A percentile compares a stretch with the other conserved stretches of the same genome.
These are phyloP conservation scores for Cutaneotrichosporon mucoides DNA, from an alignment of 1,284 basidiomycete genomes.

Conservation along the genomic window DNA sequence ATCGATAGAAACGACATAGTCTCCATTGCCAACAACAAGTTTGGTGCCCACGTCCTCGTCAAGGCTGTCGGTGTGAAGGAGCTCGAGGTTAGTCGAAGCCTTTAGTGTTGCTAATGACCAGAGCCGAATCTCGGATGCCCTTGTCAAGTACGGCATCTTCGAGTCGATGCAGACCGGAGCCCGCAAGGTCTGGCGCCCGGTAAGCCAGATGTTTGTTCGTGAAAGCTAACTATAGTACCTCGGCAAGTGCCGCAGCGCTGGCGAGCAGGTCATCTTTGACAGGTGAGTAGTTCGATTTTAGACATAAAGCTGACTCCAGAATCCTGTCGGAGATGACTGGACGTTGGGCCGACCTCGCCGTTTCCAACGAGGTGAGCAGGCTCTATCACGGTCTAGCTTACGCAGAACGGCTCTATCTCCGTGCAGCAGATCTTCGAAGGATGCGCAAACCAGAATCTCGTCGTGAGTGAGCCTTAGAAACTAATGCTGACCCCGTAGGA, in stretches of 20 bases:
- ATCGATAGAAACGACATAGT: constrained; percentile 34
- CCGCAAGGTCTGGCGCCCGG: constrained; percentile 41
- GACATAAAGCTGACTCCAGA: constrained; percentile 13
- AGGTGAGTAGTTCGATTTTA: constrained; percentile 19
- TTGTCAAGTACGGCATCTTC: constrained; percentile 37
- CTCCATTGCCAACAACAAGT: constrained; percentile 43
- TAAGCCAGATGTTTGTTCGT: constrained; percentile 11
- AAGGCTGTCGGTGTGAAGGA: constrained; percentile 40
- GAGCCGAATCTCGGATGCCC: constrained; percentile 32
- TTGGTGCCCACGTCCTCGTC: constrained; percentile 45
- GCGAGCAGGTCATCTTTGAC: constrained; percentile 30
- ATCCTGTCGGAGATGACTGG: constrained; percentile 37
- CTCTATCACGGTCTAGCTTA: neutral
- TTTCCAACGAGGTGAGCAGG: constrained; percentile 34
- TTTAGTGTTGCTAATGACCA: constrained; percentile 1
- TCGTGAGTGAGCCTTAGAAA: constrained; percentile 19
- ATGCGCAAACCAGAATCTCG: constrained; percentile 37
- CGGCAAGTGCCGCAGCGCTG: constrained; percentile 35
- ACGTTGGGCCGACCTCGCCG: constrained; percentile 39
- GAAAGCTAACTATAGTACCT: constrained; percentile 32
- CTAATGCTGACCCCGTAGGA: constrained; percentile 19
- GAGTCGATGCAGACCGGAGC: constrained; percentile 44
- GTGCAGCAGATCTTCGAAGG: constrained; percentile 46
- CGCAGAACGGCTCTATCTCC: constrained; percentile 43
- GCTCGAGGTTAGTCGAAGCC: constrained; percentile 29